A percentile compares a stretch with the other conserved stretches of the same genome.
Evolutionary conservation across 2,329 filamentous ascomycete species (phyloP).

Genomic region (Botrytis medusae): DNA sequence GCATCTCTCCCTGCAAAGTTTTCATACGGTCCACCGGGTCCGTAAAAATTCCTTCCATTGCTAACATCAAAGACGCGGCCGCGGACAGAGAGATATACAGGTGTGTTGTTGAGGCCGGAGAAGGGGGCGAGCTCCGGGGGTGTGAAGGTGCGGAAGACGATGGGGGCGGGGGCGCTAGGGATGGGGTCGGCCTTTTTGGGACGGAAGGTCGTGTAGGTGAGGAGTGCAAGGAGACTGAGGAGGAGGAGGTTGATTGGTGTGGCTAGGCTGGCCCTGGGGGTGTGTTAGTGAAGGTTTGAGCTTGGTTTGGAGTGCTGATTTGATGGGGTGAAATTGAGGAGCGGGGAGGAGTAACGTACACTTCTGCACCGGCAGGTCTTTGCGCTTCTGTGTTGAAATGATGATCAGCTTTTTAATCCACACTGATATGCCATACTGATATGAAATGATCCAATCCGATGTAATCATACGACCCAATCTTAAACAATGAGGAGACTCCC

Average conservation of each 20-base stretch:
- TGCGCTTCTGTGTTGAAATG: slow-evolving; percentile 36
- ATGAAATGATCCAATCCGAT: not conserved
- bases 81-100: slow-evolving; percentile 88
- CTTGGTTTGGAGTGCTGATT: not conserved
- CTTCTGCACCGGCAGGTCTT: slow-evolving; percentile 33
- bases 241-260: slow-evolving; percentile 66
- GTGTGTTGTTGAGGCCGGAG: slow-evolving; percentile 71
- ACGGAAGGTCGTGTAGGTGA: slow-evolving; percentile 56
- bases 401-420: slow-evolving; percentile 15
- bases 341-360: slow-evolving; percentile 33
- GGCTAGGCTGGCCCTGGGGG: slow-evolving; percentile 30
- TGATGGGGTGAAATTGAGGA: not conserved
- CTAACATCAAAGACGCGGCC: slow-evolving; percentile 90
- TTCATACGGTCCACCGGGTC: slow-evolving; percentile 88
- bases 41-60: slow-evolving; percentile 88
- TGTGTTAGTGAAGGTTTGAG: slow-evolving; percentile 7
- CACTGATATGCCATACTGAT: no score
- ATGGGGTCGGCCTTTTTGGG: slow-evolving; percentile 39
- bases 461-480: not conserved
- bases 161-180: slow-evolving; percentile 42
- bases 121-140: slow-evolving; percentile 66
- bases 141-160: slow-evolving; percentile 49
- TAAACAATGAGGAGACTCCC: not conserved
- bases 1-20: slow-evolving; percentile 97
- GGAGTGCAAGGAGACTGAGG: slow-evolving; percentile 55